A percentile compares a stretch with the other conserved stretches of the same genome.
Evolutionary conservation across 768 basidiomycete species (phyloP).

Genomic region (Lactarius tabidus): DNA sequence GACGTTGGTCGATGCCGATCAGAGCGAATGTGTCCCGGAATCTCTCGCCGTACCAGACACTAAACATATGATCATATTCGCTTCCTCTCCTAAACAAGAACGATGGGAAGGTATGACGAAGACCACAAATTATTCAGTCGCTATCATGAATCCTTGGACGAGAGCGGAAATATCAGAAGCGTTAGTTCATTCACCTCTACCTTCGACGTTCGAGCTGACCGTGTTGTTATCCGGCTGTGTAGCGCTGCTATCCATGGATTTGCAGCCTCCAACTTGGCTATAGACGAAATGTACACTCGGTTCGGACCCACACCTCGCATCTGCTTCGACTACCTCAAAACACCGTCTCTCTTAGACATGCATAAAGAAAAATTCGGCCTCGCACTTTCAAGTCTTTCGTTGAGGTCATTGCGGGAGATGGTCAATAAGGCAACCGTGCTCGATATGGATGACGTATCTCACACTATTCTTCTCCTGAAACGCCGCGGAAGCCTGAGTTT

Average conservation of each 20-base stretch:
- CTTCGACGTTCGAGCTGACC: background rate
- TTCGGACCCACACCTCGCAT: no score
- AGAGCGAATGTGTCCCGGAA: no score
- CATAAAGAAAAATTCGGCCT: no score
- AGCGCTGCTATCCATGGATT: background rate
- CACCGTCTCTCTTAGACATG: no score
- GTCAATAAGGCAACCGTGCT: no score
- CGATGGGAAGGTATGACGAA: background rate
- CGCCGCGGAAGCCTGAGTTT: no score
- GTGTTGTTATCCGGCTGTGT: background rate
- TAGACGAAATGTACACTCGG: background rate
- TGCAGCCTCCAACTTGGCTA: background rate
- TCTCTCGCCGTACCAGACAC: background rate
- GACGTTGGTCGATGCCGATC: no score
- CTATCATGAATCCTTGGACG: background rate
- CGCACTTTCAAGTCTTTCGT: no score
- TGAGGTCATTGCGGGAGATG: no score
- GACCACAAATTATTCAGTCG: background rate
- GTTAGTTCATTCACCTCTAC: background rate
- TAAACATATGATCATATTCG: background rate
- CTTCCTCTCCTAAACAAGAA: background rate
- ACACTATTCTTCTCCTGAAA: no score
- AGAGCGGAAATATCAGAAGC: background rate
- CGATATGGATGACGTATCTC: no score
- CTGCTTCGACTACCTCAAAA: no score